Evolutionary conservation across 2,329 filamentous ascomycete species (phyloP).

Genomic region (Botrytis pseudocinerea): DNA sequence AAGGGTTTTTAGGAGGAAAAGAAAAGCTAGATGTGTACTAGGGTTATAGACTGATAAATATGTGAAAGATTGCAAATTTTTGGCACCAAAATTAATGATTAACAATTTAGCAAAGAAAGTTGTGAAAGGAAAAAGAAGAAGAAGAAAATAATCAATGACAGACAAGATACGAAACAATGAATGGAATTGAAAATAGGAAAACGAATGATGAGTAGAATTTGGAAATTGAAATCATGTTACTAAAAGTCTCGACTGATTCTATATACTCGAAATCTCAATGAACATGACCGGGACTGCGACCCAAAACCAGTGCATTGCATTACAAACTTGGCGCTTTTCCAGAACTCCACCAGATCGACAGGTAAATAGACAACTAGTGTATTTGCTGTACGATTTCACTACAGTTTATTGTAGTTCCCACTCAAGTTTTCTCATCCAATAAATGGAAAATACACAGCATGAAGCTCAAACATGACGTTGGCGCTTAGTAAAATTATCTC

Average conservation of each 20-base stretch:
- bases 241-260: not conserved
- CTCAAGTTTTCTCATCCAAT: not conserved
- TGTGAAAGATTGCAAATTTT: not conserved
- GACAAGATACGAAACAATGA: constrained; percentile 5
- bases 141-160: constrained; percentile 11
- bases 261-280: not conserved
- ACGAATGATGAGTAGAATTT: constrained; percentile 2
- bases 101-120: constrained; percentile 1
- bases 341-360: not conserved
- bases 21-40: not conserved
- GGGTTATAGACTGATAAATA: not conserved
- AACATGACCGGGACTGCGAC: not conserved
- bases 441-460: not conserved
- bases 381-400: not conserved
- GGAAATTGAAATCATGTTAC: not conserved
- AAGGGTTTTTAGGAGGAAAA: not conserved
- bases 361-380: not conserved
- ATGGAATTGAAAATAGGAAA: constrained; percentile 1
- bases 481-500: constrained; percentile 8
- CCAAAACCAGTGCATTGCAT: not conserved
- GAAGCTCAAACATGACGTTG: constrained; percentile 2
- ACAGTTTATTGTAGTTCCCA: not conserved
- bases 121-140: not conserved
- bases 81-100: not conserved
- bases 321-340: constrained; percentile 1